Percentiles rank a stretch among this genome's conserved stretches.
Conservation (phyloP, 140 eudicot species). For the Stevia rebaudiana region DNA sequence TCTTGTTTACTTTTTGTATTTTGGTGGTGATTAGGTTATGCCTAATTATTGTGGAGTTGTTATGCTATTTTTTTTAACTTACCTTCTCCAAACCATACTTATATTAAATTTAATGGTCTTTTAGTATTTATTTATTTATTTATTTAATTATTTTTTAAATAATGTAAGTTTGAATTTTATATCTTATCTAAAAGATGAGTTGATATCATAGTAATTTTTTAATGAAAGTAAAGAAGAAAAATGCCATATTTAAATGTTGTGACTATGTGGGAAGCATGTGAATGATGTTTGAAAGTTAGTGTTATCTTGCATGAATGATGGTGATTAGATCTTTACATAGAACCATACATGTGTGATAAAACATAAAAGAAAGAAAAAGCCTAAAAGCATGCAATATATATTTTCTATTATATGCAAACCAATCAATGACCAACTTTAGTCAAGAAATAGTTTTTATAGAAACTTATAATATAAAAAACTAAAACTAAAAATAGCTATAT, state of each 20-base stretch:
- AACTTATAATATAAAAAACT: slow-evolving; percentile 26
- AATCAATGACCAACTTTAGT: slow-evolving; percentile 23
- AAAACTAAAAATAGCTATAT: slow-evolving; percentile 21
- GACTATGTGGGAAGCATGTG: slow-evolving; percentile 44
- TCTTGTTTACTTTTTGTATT: slow-evolving; percentile 27
- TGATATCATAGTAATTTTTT: slow-evolving; percentile 15
- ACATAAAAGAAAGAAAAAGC: slow-evolving; percentile 11
- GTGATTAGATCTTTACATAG: slow-evolving; percentile 36
- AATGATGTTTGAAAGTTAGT: slow-evolving; percentile 35
- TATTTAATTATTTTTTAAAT: background rate
- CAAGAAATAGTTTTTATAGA: slow-evolving; percentile 33
- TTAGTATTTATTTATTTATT: background rate
- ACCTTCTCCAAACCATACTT: background rate
- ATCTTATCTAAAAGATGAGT: background rate
- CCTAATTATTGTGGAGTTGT: slow-evolving; percentile 33
- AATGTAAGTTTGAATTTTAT: background rate
- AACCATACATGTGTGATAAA: slow-evolving; percentile 41
- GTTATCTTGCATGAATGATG: slow-evolving; percentile 28
- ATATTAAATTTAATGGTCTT: background rate
- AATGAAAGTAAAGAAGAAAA: slow-evolving; percentile 16
- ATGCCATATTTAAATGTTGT: slow-evolving; percentile 21
- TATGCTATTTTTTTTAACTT: slow-evolving; percentile 9
- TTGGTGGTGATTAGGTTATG: slow-evolving; percentile 32
- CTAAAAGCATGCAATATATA: slow-evolving; percentile 21
- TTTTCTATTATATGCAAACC: slow-evolving; percentile 33